phyloP scores from a whole-genome alignment of 495 filamentous ascomycete species.

The Podospora anserina region DNA sequence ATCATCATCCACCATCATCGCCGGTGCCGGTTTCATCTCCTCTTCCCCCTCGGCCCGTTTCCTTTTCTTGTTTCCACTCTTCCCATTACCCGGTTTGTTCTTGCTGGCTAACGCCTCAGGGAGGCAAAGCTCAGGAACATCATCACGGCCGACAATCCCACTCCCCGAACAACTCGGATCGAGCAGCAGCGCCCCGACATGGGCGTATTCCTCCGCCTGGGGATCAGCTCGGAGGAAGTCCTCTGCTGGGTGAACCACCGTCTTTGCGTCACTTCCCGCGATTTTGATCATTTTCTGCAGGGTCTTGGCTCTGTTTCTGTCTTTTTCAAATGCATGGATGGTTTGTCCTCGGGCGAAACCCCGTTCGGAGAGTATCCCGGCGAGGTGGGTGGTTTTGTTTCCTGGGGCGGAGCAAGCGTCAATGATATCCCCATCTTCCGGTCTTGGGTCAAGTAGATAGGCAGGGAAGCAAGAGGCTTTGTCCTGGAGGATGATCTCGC shows the following conservation, averaged over 20 bases:
- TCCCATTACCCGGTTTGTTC: not conserved
- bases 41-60: conserved; percentile 37
- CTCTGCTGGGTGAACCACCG: conserved; percentile 62
- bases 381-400: conserved; percentile 95
- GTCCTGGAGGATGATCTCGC: conserved; percentile 85
- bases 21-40: conserved; percentile 28
- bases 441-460: conserved; percentile 64
- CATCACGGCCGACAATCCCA: conserved; percentile 86
- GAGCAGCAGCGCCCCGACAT: conserved; percentile 71
- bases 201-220: conserved; percentile 41
- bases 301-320: conserved; percentile 61
- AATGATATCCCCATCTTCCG: conserved; percentile 66
- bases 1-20: conserved; percentile 49
- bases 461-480: conserved; percentile 97
- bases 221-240: conserved; percentile 81
- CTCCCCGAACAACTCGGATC: conserved; percentile 95
- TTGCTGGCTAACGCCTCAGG: conserved; percentile 40
- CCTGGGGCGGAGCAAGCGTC: conserved; percentile 93
- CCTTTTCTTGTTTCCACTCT: conserved; percentile 29
- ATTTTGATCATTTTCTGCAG: conserved; percentile 76
- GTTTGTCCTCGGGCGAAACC: not conserved
- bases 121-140: conserved; percentile 59
- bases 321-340: conserved; percentile 70
- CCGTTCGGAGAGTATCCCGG: conserved; percentile 57
- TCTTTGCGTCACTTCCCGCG: conserved; percentile 64